Percentiles rank a stretch among this genome's conserved stretches.
phyloP scores from a whole-genome alignment of 192 early-diverging fungal species.

The Pecoramyces ruminantium region DNA sequence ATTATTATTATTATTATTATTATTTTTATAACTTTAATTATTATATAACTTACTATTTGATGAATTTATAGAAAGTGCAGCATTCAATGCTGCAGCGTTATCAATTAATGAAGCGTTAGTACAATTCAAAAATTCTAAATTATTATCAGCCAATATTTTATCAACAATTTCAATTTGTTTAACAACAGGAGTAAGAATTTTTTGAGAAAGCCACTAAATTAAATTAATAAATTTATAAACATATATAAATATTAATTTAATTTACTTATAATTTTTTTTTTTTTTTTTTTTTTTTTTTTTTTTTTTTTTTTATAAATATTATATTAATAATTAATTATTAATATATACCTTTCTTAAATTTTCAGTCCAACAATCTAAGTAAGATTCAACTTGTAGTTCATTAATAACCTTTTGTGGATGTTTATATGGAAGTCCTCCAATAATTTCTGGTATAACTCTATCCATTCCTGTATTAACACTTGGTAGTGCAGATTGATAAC shows the following conservation, averaged over 20 bases:
- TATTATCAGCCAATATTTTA: neutral
- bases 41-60: neutral
- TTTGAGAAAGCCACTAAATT: neutral
- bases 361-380: neutral
- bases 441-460: neutral
- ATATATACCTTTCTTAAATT: neutral
- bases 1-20: no score
- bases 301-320: no score
- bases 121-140: neutral
- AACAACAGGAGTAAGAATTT: neutral
- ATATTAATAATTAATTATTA: no score
- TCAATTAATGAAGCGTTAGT: neutral
- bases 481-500: neutral
- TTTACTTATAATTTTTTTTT: no score
- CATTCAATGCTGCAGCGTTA: neutral
- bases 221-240: no score
- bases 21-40: no score
- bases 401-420: neutral
- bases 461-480: neutral
- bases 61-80: neutral
- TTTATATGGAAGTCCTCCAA: neutral
- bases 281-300: no score
- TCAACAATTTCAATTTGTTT: neutral
- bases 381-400: neutral
- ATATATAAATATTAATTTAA: no score